phyloP scores from a whole-genome alignment of 176 grass and related monocot genomes.

The Puccinellia tenuiflora region DNA sequence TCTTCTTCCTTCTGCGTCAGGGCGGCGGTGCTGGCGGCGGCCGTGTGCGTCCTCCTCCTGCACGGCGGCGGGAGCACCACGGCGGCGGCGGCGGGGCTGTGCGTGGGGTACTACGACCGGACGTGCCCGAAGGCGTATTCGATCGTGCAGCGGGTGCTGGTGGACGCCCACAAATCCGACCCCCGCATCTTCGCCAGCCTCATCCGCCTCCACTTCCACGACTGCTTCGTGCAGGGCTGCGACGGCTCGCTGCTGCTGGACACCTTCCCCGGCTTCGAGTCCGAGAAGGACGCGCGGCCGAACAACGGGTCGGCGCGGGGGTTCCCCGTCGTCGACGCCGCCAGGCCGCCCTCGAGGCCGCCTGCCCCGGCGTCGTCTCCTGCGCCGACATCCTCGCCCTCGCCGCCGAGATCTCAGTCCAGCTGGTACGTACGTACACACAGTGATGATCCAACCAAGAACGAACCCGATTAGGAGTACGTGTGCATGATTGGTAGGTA shows the following conservation, averaged over 20 bases:
- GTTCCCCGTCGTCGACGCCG: conserved; percentile 51
- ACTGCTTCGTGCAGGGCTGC: conserved; percentile 93
- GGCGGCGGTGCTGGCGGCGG: not conserved
- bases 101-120: conserved; percentile 45
- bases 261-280: conserved; percentile 25
- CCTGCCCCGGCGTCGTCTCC: conserved; percentile 71
- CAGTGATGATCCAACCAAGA: not conserved
- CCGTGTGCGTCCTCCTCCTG: not conserved
- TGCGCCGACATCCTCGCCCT: conserved; percentile 91
- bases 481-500: not conserved
- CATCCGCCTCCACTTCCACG: conserved; percentile 79
- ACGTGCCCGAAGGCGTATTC: conserved; percentile 50
- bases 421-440: conserved; percentile 25
- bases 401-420: conserved; percentile 65
- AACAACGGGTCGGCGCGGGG: conserved; percentile 61
- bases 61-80: not conserved
- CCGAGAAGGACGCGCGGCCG: conserved; percentile 48
- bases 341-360: conserved; percentile 50
- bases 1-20: not conserved
- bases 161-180: conserved; percentile 52
- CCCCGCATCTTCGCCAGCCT: conserved; percentile 63
- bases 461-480: not conserved
- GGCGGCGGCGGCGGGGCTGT: conserved; percentile 42
- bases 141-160: conserved; percentile 44
- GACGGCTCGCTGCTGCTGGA: conserved; percentile 74